Evolutionary conservation across 148 eudicot species (phyloP).

Genomic region (Beta vulgaris): DNA sequence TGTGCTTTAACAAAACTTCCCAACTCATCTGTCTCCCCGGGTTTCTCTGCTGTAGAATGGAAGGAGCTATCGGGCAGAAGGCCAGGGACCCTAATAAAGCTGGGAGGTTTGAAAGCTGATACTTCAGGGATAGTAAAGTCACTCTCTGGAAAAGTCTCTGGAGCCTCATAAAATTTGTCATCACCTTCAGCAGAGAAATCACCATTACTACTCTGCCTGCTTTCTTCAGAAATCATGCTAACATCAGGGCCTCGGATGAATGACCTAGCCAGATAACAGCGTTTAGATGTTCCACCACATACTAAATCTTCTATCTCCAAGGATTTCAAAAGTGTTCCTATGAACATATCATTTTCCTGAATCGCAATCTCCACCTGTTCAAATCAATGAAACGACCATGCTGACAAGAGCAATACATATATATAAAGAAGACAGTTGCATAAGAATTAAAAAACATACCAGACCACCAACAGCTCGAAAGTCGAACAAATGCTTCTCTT

Average conservation of each 20-base stretch:
- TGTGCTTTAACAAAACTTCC: slow-evolving; percentile 97
- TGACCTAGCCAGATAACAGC: slow-evolving; percentile 75
- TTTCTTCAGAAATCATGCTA: slow-evolving; percentile 35
- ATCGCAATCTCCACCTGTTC: slow-evolving; percentile 82
- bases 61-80: slow-evolving; percentile 57
- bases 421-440: slow-evolving; percentile 1
- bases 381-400: slow-evolving; percentile 17
- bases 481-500: slow-evolving; percentile 81
- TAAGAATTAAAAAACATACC: slow-evolving; percentile 42
- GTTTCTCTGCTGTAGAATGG: slow-evolving; percentile 35
- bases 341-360: slow-evolving; percentile 74
- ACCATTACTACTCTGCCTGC: slow-evolving; percentile 29
- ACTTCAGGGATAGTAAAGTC: slow-evolving; percentile 51
- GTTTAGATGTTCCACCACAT: slow-evolving; percentile 45
- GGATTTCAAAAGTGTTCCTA: slow-evolving; percentile 83
- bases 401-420: slow-evolving; percentile 7
- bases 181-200: slow-evolving; percentile 65
- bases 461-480: slow-evolving; percentile 96
- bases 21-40: slow-evolving; percentile 46
- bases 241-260: slow-evolving; percentile 59
- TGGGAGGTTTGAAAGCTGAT: slow-evolving; percentile 52
- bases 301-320: slow-evolving; percentile 91
- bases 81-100: slow-evolving; percentile 59
- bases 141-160: slow-evolving; percentile 63
- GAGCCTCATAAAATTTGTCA: slow-evolving; percentile 83